Percentiles rank a stretch among this genome's conserved stretches.
Evolutionary conservation across 345 rosid species (phyloP).

Genomic region (Atalantia buxifolia): DNA sequence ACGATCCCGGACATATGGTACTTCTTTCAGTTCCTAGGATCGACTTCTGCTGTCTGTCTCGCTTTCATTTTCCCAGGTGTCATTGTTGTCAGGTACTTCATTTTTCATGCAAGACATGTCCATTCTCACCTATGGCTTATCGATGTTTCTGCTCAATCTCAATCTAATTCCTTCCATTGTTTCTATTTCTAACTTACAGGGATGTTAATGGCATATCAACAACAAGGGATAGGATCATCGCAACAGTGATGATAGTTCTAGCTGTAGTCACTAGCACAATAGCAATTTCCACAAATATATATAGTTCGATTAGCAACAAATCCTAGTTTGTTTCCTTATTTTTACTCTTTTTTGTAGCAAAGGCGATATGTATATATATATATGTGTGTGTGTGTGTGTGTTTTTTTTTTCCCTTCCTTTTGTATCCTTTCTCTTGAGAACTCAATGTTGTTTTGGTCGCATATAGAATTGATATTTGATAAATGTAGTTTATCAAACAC

Average conservation of each 20-base stretch:
- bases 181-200: slow-evolving; percentile 24
- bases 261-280: slow-evolving; percentile 44
- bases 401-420: background rate
- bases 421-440: background rate
- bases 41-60: slow-evolving; percentile 76
- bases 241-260: slow-evolving; percentile 37
- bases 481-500: background rate
- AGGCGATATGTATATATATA: too few relatives aligned
- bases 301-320: slow-evolving; percentile 14
- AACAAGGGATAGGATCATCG: slow-evolving; percentile 30
- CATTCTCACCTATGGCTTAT: background rate
- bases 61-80: slow-evolving; percentile 86
- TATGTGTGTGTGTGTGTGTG: too few relatives aligned
- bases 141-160: background rate
- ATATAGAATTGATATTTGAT: background rate
- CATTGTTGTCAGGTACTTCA: slow-evolving; percentile 60
- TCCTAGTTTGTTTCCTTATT: background rate
- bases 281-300: slow-evolving; percentile 49
- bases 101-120: background rate
- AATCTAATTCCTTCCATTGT: background rate
- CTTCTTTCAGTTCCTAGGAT: slow-evolving; percentile 82
- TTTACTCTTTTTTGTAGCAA: background rate
- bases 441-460: background rate
- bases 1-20: slow-evolving; percentile 77
- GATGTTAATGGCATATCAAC: slow-evolving; percentile 48